Percentiles rank a stretch among this genome's conserved stretches.
phyloP scores from a whole-genome alignment of 2,329 filamentous ascomycete species.

The Pestalotiopsis sp. region DNA sequence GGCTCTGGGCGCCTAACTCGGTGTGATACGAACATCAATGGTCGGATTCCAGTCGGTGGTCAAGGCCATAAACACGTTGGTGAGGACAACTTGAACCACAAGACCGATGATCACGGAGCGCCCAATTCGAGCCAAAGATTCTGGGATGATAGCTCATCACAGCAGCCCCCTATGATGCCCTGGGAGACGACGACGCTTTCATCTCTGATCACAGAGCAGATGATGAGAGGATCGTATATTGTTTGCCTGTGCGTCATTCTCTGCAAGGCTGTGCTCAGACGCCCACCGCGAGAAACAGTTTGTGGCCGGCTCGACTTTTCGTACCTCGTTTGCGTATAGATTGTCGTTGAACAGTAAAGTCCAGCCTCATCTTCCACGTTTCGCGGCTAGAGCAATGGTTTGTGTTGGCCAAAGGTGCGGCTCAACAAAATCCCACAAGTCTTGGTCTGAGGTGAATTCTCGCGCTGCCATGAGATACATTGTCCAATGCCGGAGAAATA shows the following conservation, averaged over 20 bases:
- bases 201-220: no score
- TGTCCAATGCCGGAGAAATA: constrained; percentile 78
- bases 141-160: no score
- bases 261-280: constrained; percentile 77
- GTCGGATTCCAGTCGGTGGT: constrained; percentile 31
- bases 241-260: constrained; percentile 50
- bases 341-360: constrained; percentile 45
- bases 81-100: no score
- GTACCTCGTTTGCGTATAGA: constrained; percentile 74
- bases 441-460: constrained; percentile 64
- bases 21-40: no score
- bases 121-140: no score
- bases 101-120: no score
- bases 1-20: no score
- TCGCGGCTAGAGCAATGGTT: constrained; percentile 33
- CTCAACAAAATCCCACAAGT: constrained; percentile 78
- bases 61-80: constrained; percentile 79
- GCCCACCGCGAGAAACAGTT: constrained; percentile 70
- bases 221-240: no score
- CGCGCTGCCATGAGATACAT: constrained; percentile 79
- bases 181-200: no score
- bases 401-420: constrained; percentile 42
- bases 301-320: constrained; percentile 85
- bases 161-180: no score
- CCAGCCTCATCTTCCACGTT: constrained; percentile 16